A percentile compares a stretch with the other conserved stretches of the same genome.
Conservation (phyloP, 495 filamentous ascomycete genomes). For the Bombardia bombarda region DNA sequence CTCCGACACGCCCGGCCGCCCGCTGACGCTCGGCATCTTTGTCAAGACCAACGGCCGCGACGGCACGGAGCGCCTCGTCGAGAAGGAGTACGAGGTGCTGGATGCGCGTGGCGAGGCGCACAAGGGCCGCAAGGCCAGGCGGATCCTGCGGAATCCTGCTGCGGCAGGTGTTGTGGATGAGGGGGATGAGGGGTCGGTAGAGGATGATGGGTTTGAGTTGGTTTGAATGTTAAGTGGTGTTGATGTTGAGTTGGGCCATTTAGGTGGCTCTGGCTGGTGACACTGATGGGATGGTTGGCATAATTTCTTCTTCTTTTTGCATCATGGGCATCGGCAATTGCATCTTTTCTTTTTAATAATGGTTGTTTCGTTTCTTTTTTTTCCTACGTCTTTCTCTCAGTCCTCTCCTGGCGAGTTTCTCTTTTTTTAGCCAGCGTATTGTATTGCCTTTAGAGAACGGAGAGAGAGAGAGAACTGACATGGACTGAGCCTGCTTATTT, state of each 20-base stretch:
- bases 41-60: conserved; percentile 33
- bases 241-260: no score
- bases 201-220: conserved; percentile 41
- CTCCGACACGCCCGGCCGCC: conserved; percentile 26
- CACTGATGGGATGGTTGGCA: no score
- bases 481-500: no score
- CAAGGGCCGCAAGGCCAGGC: conserved; percentile 34
- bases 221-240: no score
- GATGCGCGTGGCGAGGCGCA: conserved; percentile 36
- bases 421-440: no score
- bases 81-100: conserved; percentile 41
- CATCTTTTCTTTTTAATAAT: not conserved
- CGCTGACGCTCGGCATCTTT: conserved; percentile 35
- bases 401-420: no score
- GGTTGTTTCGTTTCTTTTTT: no score
- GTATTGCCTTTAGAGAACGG: no score
- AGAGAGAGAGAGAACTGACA: no score
- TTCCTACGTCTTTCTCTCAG: no score
- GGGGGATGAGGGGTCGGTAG: conserved; percentile 9
- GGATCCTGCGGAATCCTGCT: conserved; percentile 23
- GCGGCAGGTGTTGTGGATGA: not conserved
- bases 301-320: not conserved
- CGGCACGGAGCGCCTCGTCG: conserved; percentile 38
- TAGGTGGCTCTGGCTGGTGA: no score
- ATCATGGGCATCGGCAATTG: not conserved